These are phyloP conservation scores for Adansonia digitata DNA, from an alignment of 345 rosid species.

Conservation along the genomic window DNA sequence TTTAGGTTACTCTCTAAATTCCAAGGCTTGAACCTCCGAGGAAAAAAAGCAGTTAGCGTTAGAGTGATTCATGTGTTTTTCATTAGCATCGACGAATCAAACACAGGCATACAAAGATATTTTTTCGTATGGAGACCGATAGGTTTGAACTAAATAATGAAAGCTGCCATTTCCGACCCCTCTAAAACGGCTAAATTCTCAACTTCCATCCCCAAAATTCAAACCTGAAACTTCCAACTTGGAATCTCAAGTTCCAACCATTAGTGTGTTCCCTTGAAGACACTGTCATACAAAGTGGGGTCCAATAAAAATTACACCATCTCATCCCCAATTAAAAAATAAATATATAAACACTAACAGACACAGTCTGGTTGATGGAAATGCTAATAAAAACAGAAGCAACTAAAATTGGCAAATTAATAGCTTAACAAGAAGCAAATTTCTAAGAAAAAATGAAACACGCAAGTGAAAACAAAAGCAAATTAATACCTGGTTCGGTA, in stretches of 20 bases:
- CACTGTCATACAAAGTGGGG: not conserved
- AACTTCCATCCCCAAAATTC: not conserved
- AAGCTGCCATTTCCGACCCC: not conserved
- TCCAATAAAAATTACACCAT: not conserved
- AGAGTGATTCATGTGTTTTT: no score
- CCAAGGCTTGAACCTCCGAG: no score
- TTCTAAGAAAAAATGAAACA: not conserved
- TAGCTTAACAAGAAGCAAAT: not conserved
- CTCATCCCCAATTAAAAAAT: not conserved
- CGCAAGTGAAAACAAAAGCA: not conserved
- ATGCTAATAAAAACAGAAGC: not conserved
- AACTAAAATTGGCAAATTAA: not conserved
- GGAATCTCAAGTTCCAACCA: not conserved
- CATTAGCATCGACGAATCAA: no score
- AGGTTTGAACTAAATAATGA: not conserved
- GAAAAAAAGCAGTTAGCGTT: no score
- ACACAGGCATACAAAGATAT: no score
- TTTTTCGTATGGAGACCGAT: no score
- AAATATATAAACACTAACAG: not conserved
- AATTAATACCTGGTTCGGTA: conserved; percentile 49
- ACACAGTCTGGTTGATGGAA: no score
- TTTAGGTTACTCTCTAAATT: not conserved
- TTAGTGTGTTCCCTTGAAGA: not conserved
- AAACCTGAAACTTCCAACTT: not conserved
- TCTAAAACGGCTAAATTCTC: not conserved